Evolutionary conservation across 106 monocot genomes (phyloP), one percentile per base, ranked within the genome.

Genomic region (Dendrobium nobile): DNA sequence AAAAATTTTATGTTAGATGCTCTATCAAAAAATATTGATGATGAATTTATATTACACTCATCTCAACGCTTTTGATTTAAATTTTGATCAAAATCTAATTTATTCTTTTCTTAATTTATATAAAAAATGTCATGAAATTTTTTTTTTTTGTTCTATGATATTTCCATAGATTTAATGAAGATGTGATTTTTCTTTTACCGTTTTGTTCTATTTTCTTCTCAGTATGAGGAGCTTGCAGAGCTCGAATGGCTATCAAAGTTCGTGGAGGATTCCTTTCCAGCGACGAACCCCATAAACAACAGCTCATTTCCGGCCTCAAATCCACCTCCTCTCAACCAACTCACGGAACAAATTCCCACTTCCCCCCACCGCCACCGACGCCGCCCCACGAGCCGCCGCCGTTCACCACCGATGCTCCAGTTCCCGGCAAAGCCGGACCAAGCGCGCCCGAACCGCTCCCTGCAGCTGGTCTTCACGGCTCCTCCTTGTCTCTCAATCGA

Each of bases 241-340:
- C 85, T 90, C 6, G 93, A 93, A 78, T 93, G 93, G 93, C 83
- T 93, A 9, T 90, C 93, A 6, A 90, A 90, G 37, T 85, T 90
- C 78, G 88, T 88, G 45, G 89, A 92, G 56, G 91, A 88, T 11
- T 85, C 90, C 24, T 87, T 88, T 90, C 90, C 48, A 79, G 75
- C 72, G 88, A 93, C 16, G 89, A 89, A 42, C 59, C 81, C 22
- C 74, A 89, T 59, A 86, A 86, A 59, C 80, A 87, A 3, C 87
- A 87, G 31, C 87, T 92, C 80, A 81, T 92, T 70, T 85, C 89
- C 16, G 84, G 85, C 41, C 47, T 67, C 48, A 77, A 84, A 31
- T 75, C 88, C 37, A 18, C 72, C 41, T n/a, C n/a, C n/a, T 84
- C 83, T 24, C 70, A 67, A 22, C 65, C 42, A 44, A 47, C 44